A percentile compares a stretch with the other conserved stretches of the same genome.
Conservation (phyloP, 768 basidiomycete genomes). For the Termitomyces sp. region DNA sequence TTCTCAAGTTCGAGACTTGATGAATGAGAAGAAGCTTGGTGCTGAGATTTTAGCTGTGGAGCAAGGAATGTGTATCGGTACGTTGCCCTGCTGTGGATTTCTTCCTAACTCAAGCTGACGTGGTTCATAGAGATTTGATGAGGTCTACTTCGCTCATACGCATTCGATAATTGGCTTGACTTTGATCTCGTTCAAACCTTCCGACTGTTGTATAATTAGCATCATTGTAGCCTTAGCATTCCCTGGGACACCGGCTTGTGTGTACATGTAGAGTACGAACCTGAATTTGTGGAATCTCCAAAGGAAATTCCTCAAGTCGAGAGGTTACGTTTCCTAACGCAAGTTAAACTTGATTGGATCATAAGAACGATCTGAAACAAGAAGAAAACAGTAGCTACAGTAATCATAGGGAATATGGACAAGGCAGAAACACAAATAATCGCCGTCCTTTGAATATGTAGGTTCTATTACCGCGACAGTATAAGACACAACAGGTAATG, state of each 20-base stretch:
- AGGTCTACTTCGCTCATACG: conserved; percentile 1
- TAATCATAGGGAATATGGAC: conserved; percentile 19
- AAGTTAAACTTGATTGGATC: conserved; percentile 1
- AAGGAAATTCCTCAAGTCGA: neutral
- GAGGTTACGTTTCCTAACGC: neutral
- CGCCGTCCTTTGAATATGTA: conserved; percentile 28
- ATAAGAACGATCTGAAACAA: conserved; percentile 15
- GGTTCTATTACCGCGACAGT: conserved; percentile 24
- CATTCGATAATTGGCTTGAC: neutral
- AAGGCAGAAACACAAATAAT: conserved; percentile 16
- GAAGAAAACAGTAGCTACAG: conserved; percentile 22
- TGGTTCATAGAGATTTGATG: conserved; percentile 28
- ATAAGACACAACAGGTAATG: conserved; percentile 2
- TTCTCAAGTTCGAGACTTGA: conserved; percentile 62
- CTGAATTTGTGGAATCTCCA: neutral
- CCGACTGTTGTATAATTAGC: conserved; percentile 25
- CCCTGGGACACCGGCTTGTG: neutral
- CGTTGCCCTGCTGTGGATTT: conserved; percentile 21
- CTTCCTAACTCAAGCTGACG: neutral
- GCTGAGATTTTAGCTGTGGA: conserved; percentile 64
- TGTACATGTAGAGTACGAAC: conserved; percentile 1
- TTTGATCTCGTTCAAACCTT: neutral
- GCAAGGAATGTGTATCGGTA: conserved; percentile 81
- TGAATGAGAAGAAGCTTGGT: conserved; percentile 60
- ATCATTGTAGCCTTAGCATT: conserved; percentile 34